A percentile compares a stretch with the other conserved stretches of the same genome.
These are phyloP conservation scores for Colletotrichum eremochloae DNA, from an alignment of 2,329 filamentous ascomycete genomes.

Conservation along the genomic window DNA sequence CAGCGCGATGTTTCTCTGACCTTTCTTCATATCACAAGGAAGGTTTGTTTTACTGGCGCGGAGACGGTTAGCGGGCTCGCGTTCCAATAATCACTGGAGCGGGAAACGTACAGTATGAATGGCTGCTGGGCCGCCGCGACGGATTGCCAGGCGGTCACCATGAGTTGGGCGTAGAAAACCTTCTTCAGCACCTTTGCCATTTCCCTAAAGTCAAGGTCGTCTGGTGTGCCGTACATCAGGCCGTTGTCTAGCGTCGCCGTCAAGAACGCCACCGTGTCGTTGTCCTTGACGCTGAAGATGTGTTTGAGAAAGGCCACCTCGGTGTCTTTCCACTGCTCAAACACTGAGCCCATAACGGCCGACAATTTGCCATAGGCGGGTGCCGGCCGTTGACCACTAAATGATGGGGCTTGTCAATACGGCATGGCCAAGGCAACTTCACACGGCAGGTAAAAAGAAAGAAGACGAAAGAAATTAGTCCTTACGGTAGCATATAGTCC, in stretches of 20 bases:
- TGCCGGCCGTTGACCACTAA: not conserved
- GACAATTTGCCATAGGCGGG: not conserved
- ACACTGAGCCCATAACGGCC: constrained; percentile 19
- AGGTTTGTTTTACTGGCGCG: constrained; percentile 3
- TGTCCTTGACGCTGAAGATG: constrained; percentile 10
- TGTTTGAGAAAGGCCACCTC: constrained; percentile 6
- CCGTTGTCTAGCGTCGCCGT: constrained; percentile 19
- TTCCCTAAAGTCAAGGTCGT: constrained; percentile 12
- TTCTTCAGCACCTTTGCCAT: constrained; percentile 26
- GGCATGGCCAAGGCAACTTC: not conserved
- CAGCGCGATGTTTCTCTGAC: constrained; percentile 5
- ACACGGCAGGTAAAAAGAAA: too few relatives aligned
- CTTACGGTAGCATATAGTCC: constrained; percentile 30
- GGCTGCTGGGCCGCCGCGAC: not conserved
- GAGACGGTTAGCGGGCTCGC: not conserved
- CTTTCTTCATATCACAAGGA: constrained; percentile 8
- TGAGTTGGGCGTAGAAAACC: constrained; percentile 18
- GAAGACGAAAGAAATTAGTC: not conserved
- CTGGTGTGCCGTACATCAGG: constrained; percentile 6
- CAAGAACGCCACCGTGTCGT: constrained; percentile 1
- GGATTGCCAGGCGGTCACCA: constrained; percentile 11
- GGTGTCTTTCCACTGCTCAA: constrained; percentile 25
- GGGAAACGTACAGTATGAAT: constrained; percentile 16
- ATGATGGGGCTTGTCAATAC: not conserved
- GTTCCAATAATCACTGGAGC: not conserved